Conservation (phyloP, 257 asterid genomes). For the Asclepias syriaca region DNA sequence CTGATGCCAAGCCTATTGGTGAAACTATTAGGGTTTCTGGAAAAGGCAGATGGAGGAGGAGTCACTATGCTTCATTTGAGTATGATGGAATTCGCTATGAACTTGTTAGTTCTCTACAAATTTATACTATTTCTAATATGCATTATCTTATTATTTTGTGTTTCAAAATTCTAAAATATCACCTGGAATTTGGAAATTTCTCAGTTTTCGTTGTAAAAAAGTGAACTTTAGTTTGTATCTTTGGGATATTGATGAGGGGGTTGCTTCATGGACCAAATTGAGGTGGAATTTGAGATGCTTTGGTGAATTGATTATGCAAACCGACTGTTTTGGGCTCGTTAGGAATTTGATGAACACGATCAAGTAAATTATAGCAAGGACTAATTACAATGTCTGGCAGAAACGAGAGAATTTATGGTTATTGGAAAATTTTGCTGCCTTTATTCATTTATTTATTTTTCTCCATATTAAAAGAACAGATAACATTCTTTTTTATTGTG, state of each 20-base stretch:
- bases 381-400: background rate
- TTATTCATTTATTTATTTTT: background rate
- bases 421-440: background rate
- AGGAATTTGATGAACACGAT: background rate
- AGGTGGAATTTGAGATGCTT: background rate
- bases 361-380: background rate
- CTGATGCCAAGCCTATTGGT: slow-evolving; percentile 70
- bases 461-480: background rate
- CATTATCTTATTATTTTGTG: background rate
- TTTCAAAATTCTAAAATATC: too few relatives aligned
- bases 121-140: background rate
- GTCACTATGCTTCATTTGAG: slow-evolving; percentile 50
- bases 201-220: background rate
- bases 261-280: background rate
- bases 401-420: background rate
- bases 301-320: too few relatives aligned
- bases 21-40: slow-evolving; percentile 61
- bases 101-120: slow-evolving; percentile 43
- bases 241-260: background rate
- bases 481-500: background rate
- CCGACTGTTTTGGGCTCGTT: background rate
- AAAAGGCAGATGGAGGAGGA: slow-evolving; percentile 51
- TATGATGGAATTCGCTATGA: slow-evolving; percentile 67
- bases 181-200: too few relatives aligned
- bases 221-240: background rate